phyloP scores from a whole-genome alignment of 2,329 filamentous ascomycete species.

The Penicillium sp. region DNA sequence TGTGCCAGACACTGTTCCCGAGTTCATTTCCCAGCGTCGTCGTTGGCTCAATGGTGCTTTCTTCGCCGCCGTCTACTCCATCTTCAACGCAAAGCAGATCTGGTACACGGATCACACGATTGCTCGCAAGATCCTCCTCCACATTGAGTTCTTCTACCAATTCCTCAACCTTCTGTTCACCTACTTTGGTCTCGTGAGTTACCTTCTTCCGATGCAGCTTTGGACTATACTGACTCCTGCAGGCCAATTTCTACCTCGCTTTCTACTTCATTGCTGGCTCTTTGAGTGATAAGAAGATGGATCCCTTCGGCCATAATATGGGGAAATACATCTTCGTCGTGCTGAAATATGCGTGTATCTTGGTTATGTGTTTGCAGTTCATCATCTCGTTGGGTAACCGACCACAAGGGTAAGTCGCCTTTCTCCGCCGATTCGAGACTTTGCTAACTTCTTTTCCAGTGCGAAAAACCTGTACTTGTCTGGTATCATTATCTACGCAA shows the following conservation, averaged over 20 bases:
- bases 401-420: conserved; percentile 69
- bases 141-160: conserved; percentile 95
- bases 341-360: conserved; percentile 78
- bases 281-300: conserved; percentile 73
- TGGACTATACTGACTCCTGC: conserved; percentile 12
- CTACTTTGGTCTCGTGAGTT: conserved; percentile 78
- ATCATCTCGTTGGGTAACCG: conserved; percentile 95
- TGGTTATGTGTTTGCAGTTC: conserved; percentile 92
- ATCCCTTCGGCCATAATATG: conserved; percentile 89
- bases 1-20: conserved; percentile 90
- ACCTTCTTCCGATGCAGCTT: not conserved
- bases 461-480: conserved; percentile 86
- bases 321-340: conserved; percentile 84
- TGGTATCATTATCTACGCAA: conserved; percentile 83
- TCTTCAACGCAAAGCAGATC: conserved; percentile 91
- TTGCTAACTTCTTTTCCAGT: conserved; percentile 26
- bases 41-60: conserved; percentile 99
- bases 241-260: conserved; percentile 96
- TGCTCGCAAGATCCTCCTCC: conserved; percentile 83
- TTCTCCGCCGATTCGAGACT: not conserved
- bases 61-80: conserved; percentile 96
- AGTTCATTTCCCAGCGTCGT: conserved; percentile 94
- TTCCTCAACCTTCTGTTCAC: conserved; percentile 91
- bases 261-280: conserved; percentile 98
- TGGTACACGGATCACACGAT: conserved; percentile 91